Base-by-base conservation (phyloP, 2,329 filamentous ascomycete genomes). In the Rhynchosporium secalis region DNA sequence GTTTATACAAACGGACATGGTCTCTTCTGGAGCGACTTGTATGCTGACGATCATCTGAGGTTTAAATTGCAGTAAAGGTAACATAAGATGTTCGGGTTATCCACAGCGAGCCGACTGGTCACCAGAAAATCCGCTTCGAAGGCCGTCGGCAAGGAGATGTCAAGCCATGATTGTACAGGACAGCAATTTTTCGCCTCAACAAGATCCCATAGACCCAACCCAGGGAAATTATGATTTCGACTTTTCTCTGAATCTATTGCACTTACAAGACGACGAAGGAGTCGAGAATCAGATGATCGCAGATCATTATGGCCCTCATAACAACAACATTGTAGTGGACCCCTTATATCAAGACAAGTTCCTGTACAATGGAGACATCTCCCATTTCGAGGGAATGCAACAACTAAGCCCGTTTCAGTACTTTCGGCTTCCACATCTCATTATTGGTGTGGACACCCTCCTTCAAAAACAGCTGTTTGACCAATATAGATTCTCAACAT, bases 401-500 rank as follows among this genome's bases (percentile, higher is more conserved):
- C 49, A 13, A 13, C 15, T 51, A 3, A 47, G 10, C 28, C 36
- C 31, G 13, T 29, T 62, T 36, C 33, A 36, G 3, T 51, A 63
- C 2, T 31, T 40, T 4, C 61, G 60, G 29, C 56, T 68, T 4
- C 65, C 65, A n/a, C 64, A 61, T 31, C 47, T 65, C 28, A 64
- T 70, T 13, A 13, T 47, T 26, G 66, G 66, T 15, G 51, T 70
- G 5, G 63, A 68, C 29, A 62, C 66, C 8, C 26, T 61, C 20
- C 28, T 69, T 4, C 65, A 69, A 3, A 46, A 45, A 46, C 31
- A 45, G 9, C 55, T 71, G 6, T 71, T 68, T 40, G 62, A 51
- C 13, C 68, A 70, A 45, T 71, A 69, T 47, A 65, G 57, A 1
- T 12, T 55, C 1, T 48, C 58, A 15, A 64, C 66, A 59, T 68